Evolutionary conservation across 768 basidiomycete species (phyloP).

Genomic region (Pholiota molesta): DNA sequence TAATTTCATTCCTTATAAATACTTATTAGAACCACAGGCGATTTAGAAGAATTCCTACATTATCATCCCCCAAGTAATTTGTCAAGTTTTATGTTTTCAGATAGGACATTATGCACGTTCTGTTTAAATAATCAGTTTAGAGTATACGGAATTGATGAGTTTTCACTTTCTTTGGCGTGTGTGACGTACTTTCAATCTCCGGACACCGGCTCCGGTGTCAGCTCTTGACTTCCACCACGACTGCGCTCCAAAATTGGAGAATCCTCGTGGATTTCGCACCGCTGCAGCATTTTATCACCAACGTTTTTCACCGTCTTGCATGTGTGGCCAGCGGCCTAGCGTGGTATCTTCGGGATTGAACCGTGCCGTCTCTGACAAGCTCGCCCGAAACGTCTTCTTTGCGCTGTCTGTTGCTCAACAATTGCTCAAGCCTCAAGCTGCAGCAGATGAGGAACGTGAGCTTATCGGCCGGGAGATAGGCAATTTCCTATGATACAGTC

Average conservation of each 20-base stretch:
- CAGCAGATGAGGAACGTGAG: not conserved
- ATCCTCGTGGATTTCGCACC: slow-evolving; percentile 4
- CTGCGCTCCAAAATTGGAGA: not conserved
- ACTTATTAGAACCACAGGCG: not conserved
- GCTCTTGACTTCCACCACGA: slow-evolving; percentile 1
- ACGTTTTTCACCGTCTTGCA: slow-evolving; percentile 4
- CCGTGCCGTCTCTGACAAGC: slow-evolving; percentile 3
- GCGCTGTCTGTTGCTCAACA: not conserved
- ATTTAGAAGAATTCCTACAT: not conserved
- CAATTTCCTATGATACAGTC: slow-evolving; percentile 9
- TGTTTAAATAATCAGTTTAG: not conserved
- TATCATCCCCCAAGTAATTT: not conserved
- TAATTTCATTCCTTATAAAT: not conserved
- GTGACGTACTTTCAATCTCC: not conserved
- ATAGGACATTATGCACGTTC: not conserved
- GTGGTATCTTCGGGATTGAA: slow-evolving; percentile 3
- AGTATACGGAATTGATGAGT: not conserved
- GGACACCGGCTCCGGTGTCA: slow-evolving; percentile 1
- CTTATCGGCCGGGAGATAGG: not conserved
- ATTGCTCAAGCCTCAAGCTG: not conserved
- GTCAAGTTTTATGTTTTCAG: not conserved
- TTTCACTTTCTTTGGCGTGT: too few relatives aligned
- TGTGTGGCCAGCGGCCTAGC: not conserved
- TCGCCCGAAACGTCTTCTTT: not conserved
- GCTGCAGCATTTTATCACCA: slow-evolving; percentile 1